Conservation (phyloP, 352 stramenopile species). For the Phytophthora aleatoria region DNA sequence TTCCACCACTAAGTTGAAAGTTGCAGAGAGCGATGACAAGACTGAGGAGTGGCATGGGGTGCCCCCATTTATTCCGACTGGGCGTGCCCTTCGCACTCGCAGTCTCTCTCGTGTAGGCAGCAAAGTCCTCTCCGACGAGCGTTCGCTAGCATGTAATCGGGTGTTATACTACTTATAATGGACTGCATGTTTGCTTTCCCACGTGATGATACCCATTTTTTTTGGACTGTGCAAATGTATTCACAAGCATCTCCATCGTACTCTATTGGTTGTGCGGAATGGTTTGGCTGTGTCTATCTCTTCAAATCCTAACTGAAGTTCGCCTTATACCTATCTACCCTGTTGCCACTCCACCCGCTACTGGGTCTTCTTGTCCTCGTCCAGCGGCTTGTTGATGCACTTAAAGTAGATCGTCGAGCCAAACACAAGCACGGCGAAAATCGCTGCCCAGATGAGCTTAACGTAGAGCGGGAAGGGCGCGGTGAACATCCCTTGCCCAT, state of each 20-base stretch:
- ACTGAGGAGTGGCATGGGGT: constrained; percentile 8
- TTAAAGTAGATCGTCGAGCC: constrained; percentile 88
- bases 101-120: constrained; percentile 24
- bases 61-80: constrained; percentile 11
- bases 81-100: constrained; percentile 18
- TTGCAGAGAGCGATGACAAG: constrained; percentile 22
- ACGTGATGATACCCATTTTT: not conserved
- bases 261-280: constrained; percentile 20
- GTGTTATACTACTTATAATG: constrained; percentile 33
- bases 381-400: constrained; percentile 60
- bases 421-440: constrained; percentile 74
- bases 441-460: constrained; percentile 81
- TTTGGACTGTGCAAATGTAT: too few relatives aligned
- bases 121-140: constrained; percentile 14
- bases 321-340: not conserved
- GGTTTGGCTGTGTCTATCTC: constrained; percentile 12
- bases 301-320: constrained; percentile 11
- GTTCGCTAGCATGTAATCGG: constrained; percentile 28
- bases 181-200: constrained; percentile 22
- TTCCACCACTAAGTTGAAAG: constrained; percentile 97
- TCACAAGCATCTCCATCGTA: too few relatives aligned
- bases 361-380: constrained; percentile 44
- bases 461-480: constrained; percentile 80
- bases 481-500: constrained; percentile 89
- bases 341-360: constrained; percentile 18